These are phyloP conservation scores for Prototheca wickerhamii DNA, from an alignment of 163 green algal genomes.

Conservation along the genomic window DNA sequence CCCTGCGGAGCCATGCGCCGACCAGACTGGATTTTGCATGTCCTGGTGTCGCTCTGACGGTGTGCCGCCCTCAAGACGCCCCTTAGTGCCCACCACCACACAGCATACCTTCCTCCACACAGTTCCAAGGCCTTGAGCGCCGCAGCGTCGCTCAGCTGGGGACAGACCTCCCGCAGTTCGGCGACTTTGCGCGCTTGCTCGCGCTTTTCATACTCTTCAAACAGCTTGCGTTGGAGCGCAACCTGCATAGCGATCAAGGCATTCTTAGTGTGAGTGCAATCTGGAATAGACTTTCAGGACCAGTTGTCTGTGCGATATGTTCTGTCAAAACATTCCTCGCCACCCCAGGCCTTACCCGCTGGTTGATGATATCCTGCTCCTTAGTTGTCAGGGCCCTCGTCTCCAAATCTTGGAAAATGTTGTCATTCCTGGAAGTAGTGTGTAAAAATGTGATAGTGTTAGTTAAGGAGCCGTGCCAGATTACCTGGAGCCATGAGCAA, in stretches of 20 bases:
- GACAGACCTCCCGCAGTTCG: constrained; percentile 59
- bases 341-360: constrained; percentile 40
- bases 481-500: too few species aligned
- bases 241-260: constrained; percentile 40
- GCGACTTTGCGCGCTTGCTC: constrained; percentile 58
- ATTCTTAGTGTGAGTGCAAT: too few species aligned
- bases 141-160: constrained; percentile 48
- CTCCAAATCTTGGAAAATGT: constrained; percentile 75
- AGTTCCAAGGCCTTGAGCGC: constrained; percentile 54
- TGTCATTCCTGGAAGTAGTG: constrained; percentile 52
- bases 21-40: background rate
- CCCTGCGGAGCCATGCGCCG: constrained; percentile 20
- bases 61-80: too few species aligned
- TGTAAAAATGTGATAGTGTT: too few species aligned
- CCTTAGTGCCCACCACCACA: background rate
- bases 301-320: too few species aligned
- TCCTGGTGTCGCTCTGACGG: background rate
- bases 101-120: constrained; percentile 50
- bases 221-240: constrained; percentile 61
- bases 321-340: background rate
- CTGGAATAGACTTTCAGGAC: too few species aligned
- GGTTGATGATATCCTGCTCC: constrained; percentile 69
- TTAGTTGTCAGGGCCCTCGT: constrained; percentile 58
- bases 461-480: too few species aligned
- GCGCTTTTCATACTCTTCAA: constrained; percentile 61